phyloP scores from a whole-genome alignment of 805 yeast species.

The Candida odintsovae region DNA sequence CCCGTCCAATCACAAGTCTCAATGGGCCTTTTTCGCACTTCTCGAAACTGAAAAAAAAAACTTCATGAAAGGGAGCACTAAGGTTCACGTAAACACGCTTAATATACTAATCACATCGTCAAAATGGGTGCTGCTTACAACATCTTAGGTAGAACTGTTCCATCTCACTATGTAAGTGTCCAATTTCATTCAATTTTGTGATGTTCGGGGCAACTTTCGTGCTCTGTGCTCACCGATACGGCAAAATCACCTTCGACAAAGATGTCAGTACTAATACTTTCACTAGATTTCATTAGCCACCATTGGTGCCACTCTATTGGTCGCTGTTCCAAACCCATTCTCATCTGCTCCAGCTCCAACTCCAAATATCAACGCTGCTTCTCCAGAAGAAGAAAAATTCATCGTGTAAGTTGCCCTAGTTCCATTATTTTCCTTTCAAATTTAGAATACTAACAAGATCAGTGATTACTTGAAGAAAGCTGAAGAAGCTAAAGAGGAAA shows the following conservation, averaged over 20 bases:
- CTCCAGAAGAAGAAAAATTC: slow-evolving; percentile 88
- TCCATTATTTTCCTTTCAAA: background rate
- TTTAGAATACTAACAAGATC: slow-evolving; percentile 18
- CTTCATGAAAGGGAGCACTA: background rate
- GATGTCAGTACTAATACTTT: slow-evolving; percentile 8
- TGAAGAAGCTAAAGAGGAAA: slow-evolving; percentile 27
- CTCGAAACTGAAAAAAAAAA: slow-evolving; percentile 2
- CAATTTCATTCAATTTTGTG: background rate
- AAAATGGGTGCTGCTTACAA: slow-evolving; percentile 81
- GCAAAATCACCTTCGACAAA: background rate
- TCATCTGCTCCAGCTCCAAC: slow-evolving; percentile 35
- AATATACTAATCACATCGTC: background rate
- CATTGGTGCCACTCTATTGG: slow-evolving; percentile 58
- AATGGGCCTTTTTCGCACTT: background rate
- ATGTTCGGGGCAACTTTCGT: background rate
- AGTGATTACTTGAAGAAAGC: slow-evolving; percentile 54
- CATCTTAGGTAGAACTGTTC: slow-evolving; percentile 79
- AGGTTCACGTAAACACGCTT: background rate
- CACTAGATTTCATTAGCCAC: slow-evolving; percentile 72
- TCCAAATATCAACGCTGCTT: slow-evolving; percentile 63
- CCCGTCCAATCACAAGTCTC: background rate
- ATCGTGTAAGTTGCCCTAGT: slow-evolving; percentile 31
- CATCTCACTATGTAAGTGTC: slow-evolving; percentile 62
- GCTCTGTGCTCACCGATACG: background rate
- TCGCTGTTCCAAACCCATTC: slow-evolving; percentile 67